Percentiles rank a stretch among this genome's conserved stretches.
Evolutionary conservation across 2,329 filamentous ascomycete genomes (phyloP).

Genomic region (Arthrobotrys iridis): DNA sequence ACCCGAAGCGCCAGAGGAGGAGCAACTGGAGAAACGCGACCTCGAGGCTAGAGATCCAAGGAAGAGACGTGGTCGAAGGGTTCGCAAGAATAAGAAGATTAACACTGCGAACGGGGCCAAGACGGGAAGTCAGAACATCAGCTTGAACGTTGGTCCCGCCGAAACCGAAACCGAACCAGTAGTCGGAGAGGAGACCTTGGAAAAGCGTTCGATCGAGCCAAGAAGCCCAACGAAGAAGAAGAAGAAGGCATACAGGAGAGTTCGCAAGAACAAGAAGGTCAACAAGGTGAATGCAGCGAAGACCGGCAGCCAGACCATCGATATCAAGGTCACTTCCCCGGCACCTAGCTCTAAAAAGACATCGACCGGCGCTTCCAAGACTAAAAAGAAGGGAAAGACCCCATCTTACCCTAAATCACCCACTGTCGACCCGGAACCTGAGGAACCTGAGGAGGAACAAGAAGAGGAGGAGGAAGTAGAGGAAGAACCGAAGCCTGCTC

Average conservation of each 20-base stretch:
- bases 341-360: background rate
- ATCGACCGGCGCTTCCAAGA: background rate
- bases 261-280: slow-evolving; percentile 1
- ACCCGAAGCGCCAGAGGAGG: background rate
- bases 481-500: background rate
- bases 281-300: slow-evolving; percentile 1
- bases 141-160: background rate
- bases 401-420: background rate
- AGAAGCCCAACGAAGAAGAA: background rate
- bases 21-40: background rate
- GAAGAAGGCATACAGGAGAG: background rate
- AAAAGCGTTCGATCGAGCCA: background rate
- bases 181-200: too few species aligned
- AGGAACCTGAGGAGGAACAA: background rate
- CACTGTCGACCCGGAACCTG: background rate
- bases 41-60: background rate
- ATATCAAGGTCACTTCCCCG: background rate
- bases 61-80: background rate
- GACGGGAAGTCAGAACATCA: background rate
- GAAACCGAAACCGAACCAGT: too few species aligned
- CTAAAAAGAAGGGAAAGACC: background rate
- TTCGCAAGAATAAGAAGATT: background rate
- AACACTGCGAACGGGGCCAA: background rate
- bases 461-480: background rate
- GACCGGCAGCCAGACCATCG: background rate